phyloP scores from a whole-genome alignment of 768 basidiomycete species.

The Pleurotus platypus region DNA sequence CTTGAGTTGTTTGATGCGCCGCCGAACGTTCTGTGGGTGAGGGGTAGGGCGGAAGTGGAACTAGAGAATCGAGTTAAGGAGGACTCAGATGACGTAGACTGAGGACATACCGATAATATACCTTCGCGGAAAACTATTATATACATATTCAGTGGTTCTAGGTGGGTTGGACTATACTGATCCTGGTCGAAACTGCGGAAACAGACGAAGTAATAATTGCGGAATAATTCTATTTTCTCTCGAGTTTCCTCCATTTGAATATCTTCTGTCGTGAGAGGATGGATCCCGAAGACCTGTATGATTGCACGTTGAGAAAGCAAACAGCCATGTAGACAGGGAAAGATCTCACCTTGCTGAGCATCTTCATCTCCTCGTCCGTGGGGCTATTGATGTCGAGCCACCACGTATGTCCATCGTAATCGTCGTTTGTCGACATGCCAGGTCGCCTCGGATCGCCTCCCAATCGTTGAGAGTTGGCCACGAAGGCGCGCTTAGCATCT shows the following conservation, averaged over 20 bases:
- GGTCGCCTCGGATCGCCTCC: constrained; percentile 4
- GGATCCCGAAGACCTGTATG: constrained; percentile 86
- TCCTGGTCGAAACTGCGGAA: constrained; percentile 99
- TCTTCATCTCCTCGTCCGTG: constrained; percentile 98
- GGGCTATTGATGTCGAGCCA: constrained; percentile 94
- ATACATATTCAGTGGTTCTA: constrained; percentile 99
- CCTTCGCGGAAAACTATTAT: constrained; percentile 99
- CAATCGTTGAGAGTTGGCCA: not conserved
- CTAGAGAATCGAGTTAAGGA: constrained; percentile 30
- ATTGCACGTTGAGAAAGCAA: constrained; percentile 5
- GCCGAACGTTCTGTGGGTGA: constrained; percentile 95
- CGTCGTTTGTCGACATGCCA: constrained; percentile 16
- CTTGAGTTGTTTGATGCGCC: constrained; percentile 97
- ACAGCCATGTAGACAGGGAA: constrained; percentile 1
- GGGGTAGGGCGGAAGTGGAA: constrained; percentile 98
- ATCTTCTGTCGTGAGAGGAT: constrained; percentile 98
- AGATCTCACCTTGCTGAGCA: constrained; percentile 76
- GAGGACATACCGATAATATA: constrained; percentile 74
- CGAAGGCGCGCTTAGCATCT: not conserved
- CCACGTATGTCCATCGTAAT: constrained; percentile 84
- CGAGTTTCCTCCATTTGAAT: constrained; percentile 99
- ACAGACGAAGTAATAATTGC: constrained; percentile 98
- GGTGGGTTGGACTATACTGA: constrained; percentile 92
- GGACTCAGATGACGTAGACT: not conserved
- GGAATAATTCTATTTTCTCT: constrained; percentile 99